These are phyloP conservation scores for Coffea eugenioides DNA, from an alignment of 257 asterid species.

Conservation along the genomic window DNA sequence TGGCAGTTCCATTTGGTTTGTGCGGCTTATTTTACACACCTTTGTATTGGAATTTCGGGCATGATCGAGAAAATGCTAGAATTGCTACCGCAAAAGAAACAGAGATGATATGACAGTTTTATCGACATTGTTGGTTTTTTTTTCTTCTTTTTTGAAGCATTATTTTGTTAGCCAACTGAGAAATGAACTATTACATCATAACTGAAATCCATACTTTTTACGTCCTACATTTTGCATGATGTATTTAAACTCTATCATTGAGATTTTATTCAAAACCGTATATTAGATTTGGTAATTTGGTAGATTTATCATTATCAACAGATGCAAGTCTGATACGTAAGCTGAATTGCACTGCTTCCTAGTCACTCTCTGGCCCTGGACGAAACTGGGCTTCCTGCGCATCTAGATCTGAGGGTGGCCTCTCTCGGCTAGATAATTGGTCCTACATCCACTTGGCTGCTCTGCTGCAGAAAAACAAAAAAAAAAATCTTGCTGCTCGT, in stretches of 20 bases:
- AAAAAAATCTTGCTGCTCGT: too few relatives aligned
- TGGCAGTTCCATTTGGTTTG: constrained; percentile 88
- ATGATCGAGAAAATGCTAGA: constrained; percentile 78
- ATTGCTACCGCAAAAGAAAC: constrained; percentile 59
- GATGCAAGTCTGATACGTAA: neutral
- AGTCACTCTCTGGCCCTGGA: too few relatives aligned
- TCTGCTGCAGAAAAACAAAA: too few relatives aligned
- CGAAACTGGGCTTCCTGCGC: too few relatives aligned
- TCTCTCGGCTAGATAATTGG: too few relatives aligned
- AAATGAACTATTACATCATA: neutral
- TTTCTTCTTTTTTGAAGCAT: neutral
- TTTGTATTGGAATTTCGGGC: constrained; percentile 79
- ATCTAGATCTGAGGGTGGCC: too few relatives aligned
- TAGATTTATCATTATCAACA: neutral
- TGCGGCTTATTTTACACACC: constrained; percentile 89
- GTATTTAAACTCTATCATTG: neutral
- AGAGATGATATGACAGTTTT: constrained; percentile 56
- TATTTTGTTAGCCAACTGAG: neutral
- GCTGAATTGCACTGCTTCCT: neutral
- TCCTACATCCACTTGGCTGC: too few relatives aligned
- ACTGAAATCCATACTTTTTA: neutral
- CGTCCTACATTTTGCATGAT: neutral
- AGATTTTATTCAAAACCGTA: neutral
- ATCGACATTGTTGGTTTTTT: neutral
- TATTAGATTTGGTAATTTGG: neutral